Percentiles rank a stretch among this genome's conserved stretches.
Conservation (phyloP, 371 early-diverging fungal genomes). For the Choanephora cucurbitarum region DNA sequence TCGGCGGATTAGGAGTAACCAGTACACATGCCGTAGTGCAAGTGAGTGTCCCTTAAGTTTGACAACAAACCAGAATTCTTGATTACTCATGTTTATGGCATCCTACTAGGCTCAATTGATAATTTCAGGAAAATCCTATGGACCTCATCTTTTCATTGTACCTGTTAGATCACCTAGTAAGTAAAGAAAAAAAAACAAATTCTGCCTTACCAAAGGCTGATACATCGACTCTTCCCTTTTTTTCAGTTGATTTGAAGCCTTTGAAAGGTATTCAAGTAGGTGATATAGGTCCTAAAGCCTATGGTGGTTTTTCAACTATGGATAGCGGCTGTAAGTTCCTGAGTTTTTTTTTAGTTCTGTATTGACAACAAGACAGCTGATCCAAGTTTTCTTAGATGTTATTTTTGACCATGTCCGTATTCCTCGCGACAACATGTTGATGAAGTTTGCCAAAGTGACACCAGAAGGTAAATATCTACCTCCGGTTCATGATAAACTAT, state of each 20-base stretch:
- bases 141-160: constrained; percentile 84
- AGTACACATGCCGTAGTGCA: constrained; percentile 83
- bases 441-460: constrained; percentile 75
- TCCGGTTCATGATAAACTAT: constrained; percentile 59
- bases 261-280: constrained; percentile 82
- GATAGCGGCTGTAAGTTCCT: constrained; percentile 79
- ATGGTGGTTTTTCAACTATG: constrained; percentile 66
- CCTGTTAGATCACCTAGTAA: constrained; percentile 73
- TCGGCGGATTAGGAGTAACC: constrained; percentile 71
- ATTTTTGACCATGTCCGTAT: constrained; percentile 72
- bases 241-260: constrained; percentile 67
- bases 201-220: no score
- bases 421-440: constrained; percentile 80
- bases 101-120: constrained; percentile 69
- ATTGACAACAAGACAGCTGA: neutral
- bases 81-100: no score
- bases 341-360: constrained; percentile 2
- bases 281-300: constrained; percentile 86
- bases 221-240: no score
- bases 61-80: no score
- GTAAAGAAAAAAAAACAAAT: constrained; percentile 1
- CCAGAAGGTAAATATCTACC: constrained; percentile 63
- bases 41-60: constrained; percentile 7
- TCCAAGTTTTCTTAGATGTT: constrained; percentile 40
- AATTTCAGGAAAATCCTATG: constrained; percentile 71